These are phyloP conservation scores for Clarireedia hainanense DNA, from an alignment of 2,329 filamentous ascomycete species.

Conservation along the genomic window DNA sequence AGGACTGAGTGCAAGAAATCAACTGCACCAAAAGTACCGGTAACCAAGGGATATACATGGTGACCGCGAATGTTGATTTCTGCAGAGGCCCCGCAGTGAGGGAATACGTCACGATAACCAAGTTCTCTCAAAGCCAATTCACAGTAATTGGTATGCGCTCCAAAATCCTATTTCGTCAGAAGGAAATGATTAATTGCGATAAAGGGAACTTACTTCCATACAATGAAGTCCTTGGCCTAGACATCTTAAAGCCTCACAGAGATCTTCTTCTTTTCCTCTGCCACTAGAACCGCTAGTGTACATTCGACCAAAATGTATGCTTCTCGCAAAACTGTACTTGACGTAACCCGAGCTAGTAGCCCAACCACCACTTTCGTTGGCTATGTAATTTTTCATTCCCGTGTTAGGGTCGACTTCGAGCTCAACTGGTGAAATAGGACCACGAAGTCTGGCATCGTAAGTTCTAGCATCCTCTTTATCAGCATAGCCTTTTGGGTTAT, in stretches of 20 bases:
- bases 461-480: slow-evolving; percentile 79
- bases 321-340: slow-evolving; percentile 63
- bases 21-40: slow-evolving; percentile 69
- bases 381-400: slow-evolving; percentile 99
- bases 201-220: slow-evolving; percentile 30
- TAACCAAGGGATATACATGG: slow-evolving; percentile 66
- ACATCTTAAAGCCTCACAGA: slow-evolving; percentile 69
- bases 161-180: slow-evolving; percentile 47
- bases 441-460: slow-evolving; percentile 73
- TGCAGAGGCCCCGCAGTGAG: slow-evolving; percentile 61
- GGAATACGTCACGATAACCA: slow-evolving; percentile 60
- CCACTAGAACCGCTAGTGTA: slow-evolving; percentile 59
- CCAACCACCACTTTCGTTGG: slow-evolving; percentile 81
- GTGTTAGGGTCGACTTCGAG: slow-evolving; percentile 66
- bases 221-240: slow-evolving; percentile 51
- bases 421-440: slow-evolving; percentile 64
- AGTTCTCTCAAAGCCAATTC: slow-evolving; percentile 70
- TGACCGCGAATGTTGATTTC: slow-evolving; percentile 60
- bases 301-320: slow-evolving; percentile 69
- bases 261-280: slow-evolving; percentile 63
- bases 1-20: slow-evolving; percentile 73
- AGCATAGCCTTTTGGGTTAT: slow-evolving; percentile 75
- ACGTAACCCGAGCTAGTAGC: slow-evolving; percentile 85
- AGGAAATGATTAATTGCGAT: background rate
- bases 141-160: slow-evolving; percentile 77